phyloP scores from a whole-genome alignment of 495 filamentous ascomycete genomes.

The Daldinia concentrica region DNA sequence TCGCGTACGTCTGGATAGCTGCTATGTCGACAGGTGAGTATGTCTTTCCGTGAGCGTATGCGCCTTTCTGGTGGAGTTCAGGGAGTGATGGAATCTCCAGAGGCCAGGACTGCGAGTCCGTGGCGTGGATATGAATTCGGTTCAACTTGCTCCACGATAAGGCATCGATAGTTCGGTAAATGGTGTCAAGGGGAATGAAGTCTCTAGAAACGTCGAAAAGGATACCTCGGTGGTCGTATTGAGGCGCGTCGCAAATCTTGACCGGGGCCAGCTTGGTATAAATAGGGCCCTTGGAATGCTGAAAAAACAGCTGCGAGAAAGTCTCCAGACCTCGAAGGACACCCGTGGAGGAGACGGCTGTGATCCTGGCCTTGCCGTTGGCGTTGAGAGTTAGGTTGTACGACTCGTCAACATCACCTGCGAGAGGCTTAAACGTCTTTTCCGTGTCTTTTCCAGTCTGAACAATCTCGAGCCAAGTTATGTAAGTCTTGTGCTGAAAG shows the following conservation, averaged over 20 bases:
- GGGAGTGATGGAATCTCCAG: slow-evolving; percentile 78
- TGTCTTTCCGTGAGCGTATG: slow-evolving; percentile 66
- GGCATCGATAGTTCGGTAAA: slow-evolving; percentile 76
- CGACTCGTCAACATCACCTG: slow-evolving; percentile 73
- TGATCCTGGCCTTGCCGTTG: slow-evolving; percentile 66
- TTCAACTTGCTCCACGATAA: slow-evolving; percentile 82
- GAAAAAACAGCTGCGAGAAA: slow-evolving; percentile 79
- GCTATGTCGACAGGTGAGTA: slow-evolving; percentile 71
- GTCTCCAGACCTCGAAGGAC: slow-evolving; percentile 73
- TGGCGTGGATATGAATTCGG: slow-evolving; percentile 78
- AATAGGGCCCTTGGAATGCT: slow-evolving; percentile 63
- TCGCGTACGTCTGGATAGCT: slow-evolving; percentile 72
- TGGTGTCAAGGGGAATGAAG: slow-evolving; percentile 68
- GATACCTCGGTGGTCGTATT: slow-evolving; percentile 75
- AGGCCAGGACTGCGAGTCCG: slow-evolving; percentile 86
- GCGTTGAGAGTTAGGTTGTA: slow-evolving; percentile 69
- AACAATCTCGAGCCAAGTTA: slow-evolving; percentile 66
- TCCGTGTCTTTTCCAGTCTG: slow-evolving; percentile 65
- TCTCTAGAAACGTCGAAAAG: slow-evolving; percentile 77
- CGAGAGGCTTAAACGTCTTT: slow-evolving; percentile 64
- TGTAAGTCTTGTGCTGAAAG: slow-evolving; percentile 53
- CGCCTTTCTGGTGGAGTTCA: slow-evolving; percentile 72
- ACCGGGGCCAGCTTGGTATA: slow-evolving; percentile 76
- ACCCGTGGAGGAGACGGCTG: slow-evolving; percentile 69
- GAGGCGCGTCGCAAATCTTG: slow-evolving; percentile 69